A percentile compares a stretch with the other conserved stretches of the same genome.
These are phyloP conservation scores for Asterionellopsis glacialis DNA, from an alignment of 108 stramenopile species.

Conservation along the genomic window DNA sequence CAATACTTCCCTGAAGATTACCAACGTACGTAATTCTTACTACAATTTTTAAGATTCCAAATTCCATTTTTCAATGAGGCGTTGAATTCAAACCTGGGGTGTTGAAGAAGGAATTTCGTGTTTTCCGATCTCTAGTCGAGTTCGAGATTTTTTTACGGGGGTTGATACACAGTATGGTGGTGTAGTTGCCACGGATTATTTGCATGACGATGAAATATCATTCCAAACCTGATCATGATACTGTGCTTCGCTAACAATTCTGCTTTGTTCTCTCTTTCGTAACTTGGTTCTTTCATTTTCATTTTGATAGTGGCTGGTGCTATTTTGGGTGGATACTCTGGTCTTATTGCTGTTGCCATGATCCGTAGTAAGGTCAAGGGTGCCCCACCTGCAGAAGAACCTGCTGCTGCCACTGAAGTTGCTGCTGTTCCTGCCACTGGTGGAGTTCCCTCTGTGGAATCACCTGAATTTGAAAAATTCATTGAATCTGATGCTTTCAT, in stretches of 20 bases:
- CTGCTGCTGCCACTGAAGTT: constrained; percentile 18
- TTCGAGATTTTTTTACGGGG: no score
- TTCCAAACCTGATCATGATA: neutral
- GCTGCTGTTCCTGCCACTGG: constrained; percentile 10
- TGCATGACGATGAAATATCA: neutral
- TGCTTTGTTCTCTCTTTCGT: constrained; percentile 5
- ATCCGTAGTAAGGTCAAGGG: constrained; percentile 20
- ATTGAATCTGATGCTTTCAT: constrained; percentile 38
- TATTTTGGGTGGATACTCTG: constrained; percentile 70
- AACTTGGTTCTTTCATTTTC: neutral
- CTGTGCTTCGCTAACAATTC: neutral
- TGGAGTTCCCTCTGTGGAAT: constrained; percentile 45
- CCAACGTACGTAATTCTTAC: constrained; percentile 52
- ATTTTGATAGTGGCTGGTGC: constrained; percentile 59
- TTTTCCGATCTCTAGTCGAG: no score
- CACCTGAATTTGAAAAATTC: constrained; percentile 35
- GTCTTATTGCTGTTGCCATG: constrained; percentile 40
- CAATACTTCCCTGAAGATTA: constrained; percentile 72
- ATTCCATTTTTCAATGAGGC: no score
- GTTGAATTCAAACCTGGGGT: neutral
- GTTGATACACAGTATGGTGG: no score
- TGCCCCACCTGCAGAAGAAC: constrained; percentile 13
- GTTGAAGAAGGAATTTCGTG: neutral
- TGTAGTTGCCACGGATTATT: neutral
- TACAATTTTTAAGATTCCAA: constrained; percentile 9